phyloP scores from a whole-genome alignment of 2,329 filamentous ascomycete species.

The Arthrobotrys iridis region DNA sequence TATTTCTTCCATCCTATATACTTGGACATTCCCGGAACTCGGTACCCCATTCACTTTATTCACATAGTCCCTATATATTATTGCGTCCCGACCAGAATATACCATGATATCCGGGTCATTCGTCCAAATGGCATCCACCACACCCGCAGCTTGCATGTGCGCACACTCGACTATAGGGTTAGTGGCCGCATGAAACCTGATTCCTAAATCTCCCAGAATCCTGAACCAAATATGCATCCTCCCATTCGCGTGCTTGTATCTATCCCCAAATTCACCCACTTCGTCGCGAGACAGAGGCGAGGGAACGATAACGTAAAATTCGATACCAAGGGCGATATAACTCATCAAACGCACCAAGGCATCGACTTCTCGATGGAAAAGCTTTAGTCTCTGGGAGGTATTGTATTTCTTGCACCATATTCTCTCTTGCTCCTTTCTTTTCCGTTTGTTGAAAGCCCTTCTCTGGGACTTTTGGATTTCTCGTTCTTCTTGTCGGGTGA shows the following conservation, averaged over 20 bases:
- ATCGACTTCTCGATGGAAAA: conserved; percentile 18
- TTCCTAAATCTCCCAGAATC: conserved; percentile 11
- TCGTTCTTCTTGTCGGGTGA: background rate
- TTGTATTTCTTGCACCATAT: background rate
- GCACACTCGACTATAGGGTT: conserved; percentile 11
- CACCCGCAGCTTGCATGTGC: background rate
- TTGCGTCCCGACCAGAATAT: background rate
- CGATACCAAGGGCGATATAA: conserved; percentile 5
- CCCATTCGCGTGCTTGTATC: conserved; percentile 22
- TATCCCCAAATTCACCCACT: background rate
- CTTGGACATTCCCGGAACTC: background rate
- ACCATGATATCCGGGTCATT: conserved; percentile 8
- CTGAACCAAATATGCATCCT: conserved; percentile 15
- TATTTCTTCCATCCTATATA: background rate
- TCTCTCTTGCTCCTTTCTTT: background rate
- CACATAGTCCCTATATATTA: conserved; percentile 8
- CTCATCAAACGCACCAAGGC: conserved; percentile 6
- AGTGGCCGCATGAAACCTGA: conserved; percentile 13
- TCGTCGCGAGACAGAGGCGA: conserved; percentile 1
- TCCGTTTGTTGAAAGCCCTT: background rate
- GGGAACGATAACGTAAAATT: conserved; percentile 26
- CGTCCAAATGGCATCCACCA: conserved; percentile 27
- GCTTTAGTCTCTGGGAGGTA: background rate
- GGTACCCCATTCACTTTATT: background rate
- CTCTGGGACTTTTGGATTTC: conserved; percentile 1